Conservation (phyloP, 2,329 filamentous ascomycete species). For the Whalleya microplaca region DNA sequence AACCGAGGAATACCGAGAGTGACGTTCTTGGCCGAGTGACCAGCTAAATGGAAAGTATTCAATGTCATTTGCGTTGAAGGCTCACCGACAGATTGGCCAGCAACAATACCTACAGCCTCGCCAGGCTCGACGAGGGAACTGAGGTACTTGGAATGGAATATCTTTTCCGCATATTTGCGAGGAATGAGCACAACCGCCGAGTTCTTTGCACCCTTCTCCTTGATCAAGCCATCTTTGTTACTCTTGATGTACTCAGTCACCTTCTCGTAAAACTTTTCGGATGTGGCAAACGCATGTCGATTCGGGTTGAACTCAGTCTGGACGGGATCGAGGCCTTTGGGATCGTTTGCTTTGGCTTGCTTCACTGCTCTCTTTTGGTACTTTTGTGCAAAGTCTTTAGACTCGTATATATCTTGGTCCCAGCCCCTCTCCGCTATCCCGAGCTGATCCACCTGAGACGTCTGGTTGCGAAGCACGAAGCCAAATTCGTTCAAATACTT, state of each 20-base stretch:
- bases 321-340: conserved; percentile 73
- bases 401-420: conserved; percentile 48
- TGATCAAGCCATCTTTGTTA: conserved; percentile 68
- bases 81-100: conserved; percentile 94
- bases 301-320: conserved; percentile 74
- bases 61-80: conserved; percentile 99
- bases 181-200: conserved; percentile 33
- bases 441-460: conserved; percentile 77
- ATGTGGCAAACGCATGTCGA: conserved; percentile 81
- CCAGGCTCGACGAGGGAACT: conserved; percentile 91
- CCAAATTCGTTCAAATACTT: conserved; percentile 89
- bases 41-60: conserved; percentile 99
- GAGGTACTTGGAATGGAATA: conserved; percentile 92
- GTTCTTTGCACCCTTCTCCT: conserved; percentile 49
- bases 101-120: conserved; percentile 95
- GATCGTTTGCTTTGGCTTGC: conserved; percentile 61
- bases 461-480: conserved; percentile 85
- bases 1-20: conserved; percentile 97
- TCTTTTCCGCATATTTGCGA: conserved; percentile 76
- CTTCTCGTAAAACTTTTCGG: conserved; percentile 78
- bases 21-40: conserved; percentile 97
- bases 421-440: conserved; percentile 60
- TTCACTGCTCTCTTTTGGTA: conserved; percentile 84
- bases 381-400: conserved; percentile 66
- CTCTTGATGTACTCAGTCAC: conserved; percentile 78